Evolutionary conservation across 2,329 filamentous ascomycete genomes (phyloP), one percentile per base, ranked within the genome.

Genomic region (Penicillium glabrum): DNA sequence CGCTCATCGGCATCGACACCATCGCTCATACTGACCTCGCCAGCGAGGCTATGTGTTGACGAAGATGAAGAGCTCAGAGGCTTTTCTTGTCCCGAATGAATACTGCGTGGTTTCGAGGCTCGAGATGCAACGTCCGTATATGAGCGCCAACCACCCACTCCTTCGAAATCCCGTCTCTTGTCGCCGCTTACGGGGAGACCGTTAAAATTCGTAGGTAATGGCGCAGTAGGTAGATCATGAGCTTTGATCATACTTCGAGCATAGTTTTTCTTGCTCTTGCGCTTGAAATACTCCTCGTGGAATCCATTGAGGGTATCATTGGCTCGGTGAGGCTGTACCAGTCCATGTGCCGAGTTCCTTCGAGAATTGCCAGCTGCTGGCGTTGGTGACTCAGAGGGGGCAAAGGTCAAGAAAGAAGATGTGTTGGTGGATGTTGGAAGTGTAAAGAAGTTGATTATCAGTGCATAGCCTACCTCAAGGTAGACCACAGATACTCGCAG

Each of bases 401-500:
- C 58, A 48, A 72, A 71, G 29, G 65, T 65, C 37, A 71, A 53
- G 11, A 72, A 62, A 7, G 71, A 72, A 2, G 63, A 65, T 13
- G 60, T 67, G 3, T 63, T 65, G 10, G 59, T 67, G 3, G 70
- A 65, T 5, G 58, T 65, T 9, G 67, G 65, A 13, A 73, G 58
- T 53, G 77, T 74, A 27, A 89, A 71, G 59, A 83, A 82, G 51
- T 83, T 82, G 6, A 82, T 81, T 2, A 88, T 67, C 3, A 88
- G 76, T 8, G 83, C 83, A 21, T 85, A 71, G 44, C 79, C 82
- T 51, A 89, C 77, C 66, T 89, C 86, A 58, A 88, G 73, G 67
- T 89, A 89, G 54, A 89, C 82, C 51, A 88, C 68, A 46, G 82
- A 75, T 24, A 87, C 81, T 24, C 86, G 82, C 60, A 87, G 73